Conservation (phyloP, 176 grass and related monocot genomes). For the Luzula sylvatica region DNA sequence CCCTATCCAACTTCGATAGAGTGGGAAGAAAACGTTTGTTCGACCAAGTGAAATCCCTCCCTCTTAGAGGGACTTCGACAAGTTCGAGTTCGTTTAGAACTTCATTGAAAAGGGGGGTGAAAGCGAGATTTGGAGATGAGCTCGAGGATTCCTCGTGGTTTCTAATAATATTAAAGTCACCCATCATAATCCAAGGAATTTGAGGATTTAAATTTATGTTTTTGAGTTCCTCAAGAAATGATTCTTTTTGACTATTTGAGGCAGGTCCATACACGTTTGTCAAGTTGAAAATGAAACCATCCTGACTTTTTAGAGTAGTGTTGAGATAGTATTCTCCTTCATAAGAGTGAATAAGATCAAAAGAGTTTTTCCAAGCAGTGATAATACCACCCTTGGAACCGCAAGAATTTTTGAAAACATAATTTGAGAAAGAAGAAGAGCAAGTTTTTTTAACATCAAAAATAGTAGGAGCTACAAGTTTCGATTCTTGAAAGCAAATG, state of each 20-base stretch:
- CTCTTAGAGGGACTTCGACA: not conserved
- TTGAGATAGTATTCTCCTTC: too few relatives aligned
- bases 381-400: too few relatives aligned
- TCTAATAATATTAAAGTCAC: not conserved
- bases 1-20: not conserved
- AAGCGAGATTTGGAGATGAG: not conserved
- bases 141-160: not conserved
- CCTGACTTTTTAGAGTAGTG: too few relatives aligned
- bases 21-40: not conserved
- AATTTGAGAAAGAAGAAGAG: too few relatives aligned
- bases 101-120: not conserved
- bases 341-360: too few relatives aligned
- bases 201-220: not conserved
- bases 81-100: not conserved
- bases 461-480: too few relatives aligned
- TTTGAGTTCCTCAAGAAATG: not conserved
- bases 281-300: not conserved
- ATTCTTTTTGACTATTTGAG: not conserved
- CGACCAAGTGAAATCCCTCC: not conserved
- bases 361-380: too few relatives aligned
- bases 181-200: not conserved
- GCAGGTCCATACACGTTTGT: not conserved
- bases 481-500: too few relatives aligned
- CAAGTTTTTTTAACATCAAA: too few relatives aligned
- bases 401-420: too few relatives aligned